These are phyloP conservation scores for Penicillium lagena DNA, from an alignment of 495 filamentous ascomycete species.

Conservation along the genomic window DNA sequence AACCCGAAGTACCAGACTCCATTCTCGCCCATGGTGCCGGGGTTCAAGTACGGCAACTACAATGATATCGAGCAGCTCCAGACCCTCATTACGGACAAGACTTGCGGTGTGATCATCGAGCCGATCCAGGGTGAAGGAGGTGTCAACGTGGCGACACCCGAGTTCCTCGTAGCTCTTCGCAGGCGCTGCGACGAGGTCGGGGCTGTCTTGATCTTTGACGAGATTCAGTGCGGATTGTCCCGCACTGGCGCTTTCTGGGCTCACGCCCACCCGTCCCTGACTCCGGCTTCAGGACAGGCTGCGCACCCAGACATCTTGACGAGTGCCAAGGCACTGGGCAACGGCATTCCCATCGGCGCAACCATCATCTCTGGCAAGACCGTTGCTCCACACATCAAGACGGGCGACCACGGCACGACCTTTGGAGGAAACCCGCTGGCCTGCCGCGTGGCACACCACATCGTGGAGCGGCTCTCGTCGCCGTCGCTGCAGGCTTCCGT, in stretches of 20 bases:
- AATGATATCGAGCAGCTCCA: constrained; percentile 71
- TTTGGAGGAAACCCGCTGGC: constrained; percentile 94
- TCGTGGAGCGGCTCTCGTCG: constrained; percentile 67
- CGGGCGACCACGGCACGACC: constrained; percentile 94
- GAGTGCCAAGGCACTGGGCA: constrained; percentile 90
- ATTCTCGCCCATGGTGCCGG: constrained; percentile 91
- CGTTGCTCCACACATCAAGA: constrained; percentile 77
- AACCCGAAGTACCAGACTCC: constrained; percentile 97
- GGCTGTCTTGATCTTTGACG: constrained; percentile 87
- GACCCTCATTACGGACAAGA: constrained; percentile 69
- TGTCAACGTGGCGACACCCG: constrained; percentile 72
- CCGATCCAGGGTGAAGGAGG: constrained; percentile 98
- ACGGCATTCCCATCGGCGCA: constrained; percentile 91
- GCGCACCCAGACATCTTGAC: constrained; percentile 94
- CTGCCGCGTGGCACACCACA: constrained; percentile 74
- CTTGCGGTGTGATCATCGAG: constrained; percentile 93
- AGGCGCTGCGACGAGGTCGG: constrained; percentile 79
- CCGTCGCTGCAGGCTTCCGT: constrained; percentile 59
- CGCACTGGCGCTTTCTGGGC: constrained; percentile 90
- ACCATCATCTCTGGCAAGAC: constrained; percentile 68
- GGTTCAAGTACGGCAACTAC: constrained; percentile 79
- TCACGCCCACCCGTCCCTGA: constrained; percentile 58
- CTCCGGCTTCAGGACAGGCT: constrained; percentile 39
- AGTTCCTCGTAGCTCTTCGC: constrained; percentile 73
- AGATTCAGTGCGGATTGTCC: constrained; percentile 90